Conservation (phyloP, 2,329 filamentous ascomycete genomes). For the Mycosphaerelloides madeirae region DNA sequence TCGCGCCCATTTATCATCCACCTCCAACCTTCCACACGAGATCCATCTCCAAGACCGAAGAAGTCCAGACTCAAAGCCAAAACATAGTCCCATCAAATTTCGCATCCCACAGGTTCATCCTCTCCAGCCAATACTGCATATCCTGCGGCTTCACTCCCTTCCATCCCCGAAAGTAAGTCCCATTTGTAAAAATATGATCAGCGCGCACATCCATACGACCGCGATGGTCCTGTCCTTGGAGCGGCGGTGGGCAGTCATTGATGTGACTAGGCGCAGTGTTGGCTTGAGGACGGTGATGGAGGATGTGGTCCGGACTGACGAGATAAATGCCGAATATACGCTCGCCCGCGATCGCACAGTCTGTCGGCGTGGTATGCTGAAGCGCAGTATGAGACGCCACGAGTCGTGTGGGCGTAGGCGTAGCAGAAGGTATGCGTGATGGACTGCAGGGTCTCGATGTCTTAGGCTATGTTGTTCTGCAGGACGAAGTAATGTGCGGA, state of each 20-base stretch:
- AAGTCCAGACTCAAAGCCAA: too few relatives aligned
- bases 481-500: conserved; percentile 70
- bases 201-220: too few relatives aligned
- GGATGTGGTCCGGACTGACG: too few relatives aligned
- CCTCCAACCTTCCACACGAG: not conserved
- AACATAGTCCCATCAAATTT: not conserved
- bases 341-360: conserved; percentile 5
- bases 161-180: too few relatives aligned
- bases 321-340: conserved; percentile 1
- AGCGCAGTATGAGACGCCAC: conserved; percentile 30
- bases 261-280: too few relatives aligned
- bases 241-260: too few relatives aligned
- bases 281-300: too few relatives aligned
- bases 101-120: not conserved
- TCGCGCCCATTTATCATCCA: not conserved
- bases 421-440: conserved; percentile 27
- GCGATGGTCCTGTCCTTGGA: too few relatives aligned
- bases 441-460: not conserved
- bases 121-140: not conserved
- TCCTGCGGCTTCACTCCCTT: too few relatives aligned
- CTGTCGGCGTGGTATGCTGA: conserved; percentile 36
- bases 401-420: conserved; percentile 29
- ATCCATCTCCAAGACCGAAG: not conserved
- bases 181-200: too few relatives aligned
- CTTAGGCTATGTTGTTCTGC: conserved; percentile 6